These are phyloP conservation scores for Posidonia oceanica DNA, from an alignment of 116 monocot genomes.

Conservation along the genomic window DNA sequence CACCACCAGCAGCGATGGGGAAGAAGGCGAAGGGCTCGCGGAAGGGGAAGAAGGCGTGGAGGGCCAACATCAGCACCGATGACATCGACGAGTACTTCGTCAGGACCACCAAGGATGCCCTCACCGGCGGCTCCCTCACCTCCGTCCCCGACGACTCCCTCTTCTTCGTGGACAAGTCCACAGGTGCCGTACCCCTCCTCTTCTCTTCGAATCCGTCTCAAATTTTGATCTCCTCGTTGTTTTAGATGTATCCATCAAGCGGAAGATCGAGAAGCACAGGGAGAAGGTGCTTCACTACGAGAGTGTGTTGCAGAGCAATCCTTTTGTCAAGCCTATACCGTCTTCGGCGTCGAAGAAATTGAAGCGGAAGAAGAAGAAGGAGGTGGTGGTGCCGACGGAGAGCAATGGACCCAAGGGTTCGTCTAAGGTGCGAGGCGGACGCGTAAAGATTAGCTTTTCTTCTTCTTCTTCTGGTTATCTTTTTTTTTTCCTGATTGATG, in stretches of 20 bases:
- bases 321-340: constrained; percentile 55
- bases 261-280: constrained; percentile 77
- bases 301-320: constrained; percentile 46
- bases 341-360: constrained; percentile 46
- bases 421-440: constrained; percentile 10
- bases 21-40: constrained; percentile 70
- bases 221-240: neutral
- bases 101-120: constrained; percentile 62
- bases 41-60: constrained; percentile 99
- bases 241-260: constrained; percentile 47
- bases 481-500: neutral
- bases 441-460: neutral
- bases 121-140: constrained; percentile 38
- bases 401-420: neutral
- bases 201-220: too few relatives aligned
- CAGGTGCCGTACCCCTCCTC: neutral
- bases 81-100: constrained; percentile 90
- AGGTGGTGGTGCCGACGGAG: neutral
- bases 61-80: constrained; percentile 81
- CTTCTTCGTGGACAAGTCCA: constrained; percentile 64
- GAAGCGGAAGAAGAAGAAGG: constrained; percentile 32
- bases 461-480: neutral
- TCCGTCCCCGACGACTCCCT: constrained; percentile 50
- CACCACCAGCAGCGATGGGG: constrained; percentile 33
- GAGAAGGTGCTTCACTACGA: constrained; percentile 72